Evolutionary conservation across 345 rosid species (phyloP).

Genomic region (Citrus mangshanensis): DNA sequence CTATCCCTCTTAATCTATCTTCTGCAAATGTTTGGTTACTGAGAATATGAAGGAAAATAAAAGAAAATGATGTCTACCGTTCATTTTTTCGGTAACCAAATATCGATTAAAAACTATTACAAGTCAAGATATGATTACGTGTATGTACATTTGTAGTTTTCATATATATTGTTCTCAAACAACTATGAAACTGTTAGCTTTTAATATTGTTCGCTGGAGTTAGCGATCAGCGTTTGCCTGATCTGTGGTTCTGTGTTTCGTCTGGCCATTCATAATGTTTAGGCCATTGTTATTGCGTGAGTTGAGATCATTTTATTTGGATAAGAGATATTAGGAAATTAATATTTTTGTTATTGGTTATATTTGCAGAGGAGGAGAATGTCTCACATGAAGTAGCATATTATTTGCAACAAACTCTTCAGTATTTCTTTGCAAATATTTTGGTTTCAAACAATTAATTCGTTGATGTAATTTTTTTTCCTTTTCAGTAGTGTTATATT

Average conservation of each 20-base stretch:
- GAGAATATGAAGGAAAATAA: neutral
- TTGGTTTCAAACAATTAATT: neutral
- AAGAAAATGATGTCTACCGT: neutral
- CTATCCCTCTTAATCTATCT: neutral
- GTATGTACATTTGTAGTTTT: neutral
- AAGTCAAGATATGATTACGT: too few relatives aligned
- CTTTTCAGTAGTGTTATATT: neutral
- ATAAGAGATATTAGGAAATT: neutral
- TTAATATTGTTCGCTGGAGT: neutral
- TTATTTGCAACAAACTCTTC: conserved; percentile 28
- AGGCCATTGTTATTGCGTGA: neutral
- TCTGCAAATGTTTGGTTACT: conserved; percentile 2
- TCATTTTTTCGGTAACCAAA: neutral
- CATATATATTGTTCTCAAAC: neutral
- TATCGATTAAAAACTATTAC: neutral
- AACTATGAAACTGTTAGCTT: neutral
- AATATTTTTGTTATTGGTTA: neutral
- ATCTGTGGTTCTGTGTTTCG: neutral
- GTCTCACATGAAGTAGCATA: conserved; percentile 68
- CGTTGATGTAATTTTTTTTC: neutral
- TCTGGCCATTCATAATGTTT: too few relatives aligned
- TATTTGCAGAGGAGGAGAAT: conserved; percentile 27
- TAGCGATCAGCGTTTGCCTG: neutral
- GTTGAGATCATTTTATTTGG: neutral
- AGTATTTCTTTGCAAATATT: neutral